Base-by-base conservation (phyloP, 257 asterid species). In the Coffea canephora region DNA sequence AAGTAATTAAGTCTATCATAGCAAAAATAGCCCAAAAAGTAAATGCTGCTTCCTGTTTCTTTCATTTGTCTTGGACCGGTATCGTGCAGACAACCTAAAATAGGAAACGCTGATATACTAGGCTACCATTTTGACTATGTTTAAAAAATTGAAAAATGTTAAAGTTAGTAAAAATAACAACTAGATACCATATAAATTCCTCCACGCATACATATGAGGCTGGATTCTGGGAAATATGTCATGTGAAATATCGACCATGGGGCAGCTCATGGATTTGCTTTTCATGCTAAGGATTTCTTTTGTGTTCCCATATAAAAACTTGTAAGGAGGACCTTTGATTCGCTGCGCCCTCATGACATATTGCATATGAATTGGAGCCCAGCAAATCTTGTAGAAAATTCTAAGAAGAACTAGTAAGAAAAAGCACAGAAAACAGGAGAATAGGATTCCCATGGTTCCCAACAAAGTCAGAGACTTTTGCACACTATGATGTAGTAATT, bases 131-230 rank as follows among this genome's bases (percentile, higher is more conserved):
- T 16, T 16, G 27, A 54, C 8, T 43, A 31, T 8, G 27, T 43
- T 55, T 8, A 13, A 11, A 5, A 25, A 57, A 45, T 15, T 14
- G 43, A 45, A 57, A n/a, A 57, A 5, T 57, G 6, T 57, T 57
- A n/a, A 18, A 59, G 18, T 31, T 48, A 23, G 1, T 1, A n/a
- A 50, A 43, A 76, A 31, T 57, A 31, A 8, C 3, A 62, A 14
- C 6, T 43, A 21, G 39, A 50, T 86, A 91, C 96, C 96, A 77
- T 89, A 84, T 83, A 84, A 59, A 23, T 89, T 86, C 19, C 71
- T 81, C 93, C 93, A 91, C 52, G 85, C 67, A 41, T 89, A 82
- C 2, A 88, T 8, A 82, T 89, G 92, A 84, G 95, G 93, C 57
- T 77, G 89, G 70, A 91, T 14, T 68, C 82, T 78, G 15, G 95